phyloP scores from a whole-genome alignment of 2,329 filamentous ascomycete species.

The Drechslerella dactyloides region DNA sequence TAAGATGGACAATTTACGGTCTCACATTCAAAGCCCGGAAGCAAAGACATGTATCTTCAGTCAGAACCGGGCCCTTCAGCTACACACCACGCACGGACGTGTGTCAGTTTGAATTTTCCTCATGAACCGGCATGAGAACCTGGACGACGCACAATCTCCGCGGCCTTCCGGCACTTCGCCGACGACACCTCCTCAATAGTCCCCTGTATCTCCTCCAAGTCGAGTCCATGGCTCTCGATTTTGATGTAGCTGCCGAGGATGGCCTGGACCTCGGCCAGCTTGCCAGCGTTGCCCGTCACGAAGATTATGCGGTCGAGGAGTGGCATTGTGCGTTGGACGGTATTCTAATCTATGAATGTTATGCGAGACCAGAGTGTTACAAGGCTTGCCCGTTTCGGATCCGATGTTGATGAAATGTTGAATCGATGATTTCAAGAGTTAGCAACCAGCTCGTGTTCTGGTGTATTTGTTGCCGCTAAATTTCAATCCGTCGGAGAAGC shows the following conservation, averaged over 20 bases:
- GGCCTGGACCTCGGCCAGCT: constrained; percentile 84
- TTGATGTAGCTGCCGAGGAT: constrained; percentile 79
- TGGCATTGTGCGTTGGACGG: constrained; percentile 58
- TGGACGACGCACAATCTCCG: constrained; percentile 68
- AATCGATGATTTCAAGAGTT: too few relatives aligned
- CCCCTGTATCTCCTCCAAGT: constrained; percentile 89
- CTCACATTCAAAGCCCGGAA: constrained; percentile 76
- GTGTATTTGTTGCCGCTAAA: too few relatives aligned
- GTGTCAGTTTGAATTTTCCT: constrained; percentile 1
- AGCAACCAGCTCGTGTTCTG: too few relatives aligned
- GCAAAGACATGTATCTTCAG: constrained; percentile 94
- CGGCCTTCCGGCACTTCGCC: constrained; percentile 85
- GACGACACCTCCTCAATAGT: constrained; percentile 87
- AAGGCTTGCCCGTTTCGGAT: too few relatives aligned
- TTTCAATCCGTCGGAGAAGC: too few relatives aligned
- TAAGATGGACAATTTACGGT: background rate
- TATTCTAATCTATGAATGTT: background rate
- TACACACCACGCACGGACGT: constrained; percentile 57
- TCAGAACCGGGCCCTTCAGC: constrained; percentile 85
- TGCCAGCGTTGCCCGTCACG: constrained; percentile 95
- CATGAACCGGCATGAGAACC: too few relatives aligned
- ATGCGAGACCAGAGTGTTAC: too few relatives aligned
- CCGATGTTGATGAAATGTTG: too few relatives aligned
- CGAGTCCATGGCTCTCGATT: constrained; percentile 75
- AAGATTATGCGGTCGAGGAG: constrained; percentile 74